These are phyloP conservation scores for Aspergillus olivimuriae DNA, from an alignment of 495 filamentous ascomycete species.

Conservation along the genomic window DNA sequence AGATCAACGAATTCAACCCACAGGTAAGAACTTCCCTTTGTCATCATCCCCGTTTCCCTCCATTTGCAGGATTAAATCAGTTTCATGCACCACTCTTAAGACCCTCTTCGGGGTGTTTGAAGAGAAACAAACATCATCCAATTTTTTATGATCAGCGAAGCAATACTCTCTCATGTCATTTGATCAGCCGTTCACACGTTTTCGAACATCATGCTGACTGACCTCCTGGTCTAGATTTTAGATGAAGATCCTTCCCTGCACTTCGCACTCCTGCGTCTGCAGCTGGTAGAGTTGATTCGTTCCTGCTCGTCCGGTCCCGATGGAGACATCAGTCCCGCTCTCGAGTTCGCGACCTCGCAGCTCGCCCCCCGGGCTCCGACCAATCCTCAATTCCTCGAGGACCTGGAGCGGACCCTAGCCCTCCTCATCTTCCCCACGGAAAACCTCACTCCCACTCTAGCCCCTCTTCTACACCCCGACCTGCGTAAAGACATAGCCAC, in stretches of 20 bases:
- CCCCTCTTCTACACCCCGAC: constrained; percentile 67
- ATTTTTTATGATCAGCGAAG: constrained; percentile 79
- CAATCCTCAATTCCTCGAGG: constrained; percentile 73
- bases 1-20: constrained; percentile 83
- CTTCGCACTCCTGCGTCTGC: constrained; percentile 83
- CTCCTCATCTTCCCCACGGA: constrained; percentile 80
- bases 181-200: constrained; percentile 9
- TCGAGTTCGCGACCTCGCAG: constrained; percentile 81
- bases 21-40: constrained; percentile 56
- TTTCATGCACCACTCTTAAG: constrained; percentile 99
- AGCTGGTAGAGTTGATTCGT: constrained; percentile 90
- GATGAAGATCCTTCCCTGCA: constrained; percentile 80
- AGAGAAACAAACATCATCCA: constrained; percentile 94
- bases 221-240: constrained; percentile 59
- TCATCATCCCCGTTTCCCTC: constrained; percentile 8
- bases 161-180: constrained; percentile 10
- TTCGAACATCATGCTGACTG: constrained; percentile 23
- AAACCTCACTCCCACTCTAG: constrained; percentile 67
- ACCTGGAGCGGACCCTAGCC: constrained; percentile 88
- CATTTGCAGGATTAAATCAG: constrained; percentile 82
- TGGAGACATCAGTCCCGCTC: constrained; percentile 71
- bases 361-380: constrained; percentile 81
- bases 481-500: constrained; percentile 77
- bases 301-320: constrained; percentile 55
- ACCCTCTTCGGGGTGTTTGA: constrained; percentile 68